These are phyloP conservation scores for Tylopilus sp. DNA, from an alignment of 768 basidiomycete species.

Conservation along the genomic window DNA sequence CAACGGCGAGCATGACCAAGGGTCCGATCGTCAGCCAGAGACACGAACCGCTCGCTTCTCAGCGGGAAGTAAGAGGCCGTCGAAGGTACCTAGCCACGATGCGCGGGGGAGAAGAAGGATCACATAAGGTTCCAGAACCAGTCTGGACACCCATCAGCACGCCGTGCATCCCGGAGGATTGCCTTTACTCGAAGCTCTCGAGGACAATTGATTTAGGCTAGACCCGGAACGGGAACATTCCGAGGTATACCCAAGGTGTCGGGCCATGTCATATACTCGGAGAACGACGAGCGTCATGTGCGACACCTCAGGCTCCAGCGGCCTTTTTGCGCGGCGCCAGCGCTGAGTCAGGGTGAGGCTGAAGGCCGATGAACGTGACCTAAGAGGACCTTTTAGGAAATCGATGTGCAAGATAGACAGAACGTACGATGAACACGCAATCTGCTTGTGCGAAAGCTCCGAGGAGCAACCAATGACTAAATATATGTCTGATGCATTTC, in stretches of 20 bases:
- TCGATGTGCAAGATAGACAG: background rate
- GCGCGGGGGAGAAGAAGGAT: slow-evolving; percentile 67
- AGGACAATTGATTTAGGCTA: slow-evolving; percentile 75
- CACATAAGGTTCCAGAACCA: slow-evolving; percentile 79
- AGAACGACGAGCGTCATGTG: slow-evolving; percentile 78
- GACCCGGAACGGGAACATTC: slow-evolving; percentile 79
- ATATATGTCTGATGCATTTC: background rate
- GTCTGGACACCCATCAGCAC: slow-evolving; percentile 27
- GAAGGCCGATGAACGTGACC: slow-evolving; percentile 70
- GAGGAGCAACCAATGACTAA: slow-evolving; percentile 61
- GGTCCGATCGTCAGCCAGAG: slow-evolving; percentile 55
- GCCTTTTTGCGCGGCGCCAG: slow-evolving; percentile 55
- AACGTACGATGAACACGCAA: slow-evolving; percentile 58
- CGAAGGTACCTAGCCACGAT: slow-evolving; percentile 48
- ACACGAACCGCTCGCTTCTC: background rate
- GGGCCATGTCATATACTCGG: slow-evolving; percentile 78
- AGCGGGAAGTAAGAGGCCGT: background rate
- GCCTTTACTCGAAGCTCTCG: slow-evolving; percentile 50
- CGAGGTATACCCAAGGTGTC: slow-evolving; percentile 73
- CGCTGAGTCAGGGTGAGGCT: slow-evolving; percentile 44
- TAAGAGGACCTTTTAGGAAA: slow-evolving; percentile 16
- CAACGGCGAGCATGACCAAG: slow-evolving; percentile 67
- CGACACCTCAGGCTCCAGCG: slow-evolving; percentile 65
- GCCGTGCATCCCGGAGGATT: background rate
- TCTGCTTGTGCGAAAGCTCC: slow-evolving; percentile 59